Base-by-base conservation (phyloP, 176 grass and related monocot species). In the barley (Hordeum vulgare) region DNA sequence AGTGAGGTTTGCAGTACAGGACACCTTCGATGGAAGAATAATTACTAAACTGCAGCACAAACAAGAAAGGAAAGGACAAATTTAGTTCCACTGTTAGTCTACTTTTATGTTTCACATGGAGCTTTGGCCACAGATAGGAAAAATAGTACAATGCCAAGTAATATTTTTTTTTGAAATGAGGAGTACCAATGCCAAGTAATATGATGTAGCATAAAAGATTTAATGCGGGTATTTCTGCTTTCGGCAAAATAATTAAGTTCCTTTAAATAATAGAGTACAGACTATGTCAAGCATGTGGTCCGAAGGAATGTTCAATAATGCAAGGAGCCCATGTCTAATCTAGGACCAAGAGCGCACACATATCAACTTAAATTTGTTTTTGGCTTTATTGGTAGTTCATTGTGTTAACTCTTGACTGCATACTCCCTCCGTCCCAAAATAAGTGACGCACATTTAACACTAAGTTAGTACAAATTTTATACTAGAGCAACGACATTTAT, bases 1-100 rank as follows among this genome's bases (percentile, higher is more conserved):
- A 99, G 66, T 99, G 97, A 88, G 97, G 97, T 76, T 92, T 99
- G 88, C 97, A 99, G 77, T 96, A 99, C 17, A 99, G 84, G 28
- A 94, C 90, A 33, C 97, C 91, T 81, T 99, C 91, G 4, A 99
- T 80, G 25, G 97, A 99, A 77, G 84, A 94, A 82, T 96, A 99
- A 65, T 96, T 99, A 81, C 89, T 99, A 67, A 99, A 92, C 93
- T 99, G 91, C 81, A 90, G 89, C 81, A 90, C 61, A 65, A 89
- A 83, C 26, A 88, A 79, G 21, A 73, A 88, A 71, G 21, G 77
- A 24, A 72, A 61, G 6, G 78, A 89, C 3, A 66, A 63, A 80
- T 9, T 56, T 64, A 81, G 60, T 66, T 69, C 28, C 40, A 61
- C 0, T 41, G 25, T 77, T 66, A 60, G 11, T 80, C 33, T 42